phyloP scores from a whole-genome alignment of 108 stramenopile species.

The Conticribra weissflogii region DNA sequence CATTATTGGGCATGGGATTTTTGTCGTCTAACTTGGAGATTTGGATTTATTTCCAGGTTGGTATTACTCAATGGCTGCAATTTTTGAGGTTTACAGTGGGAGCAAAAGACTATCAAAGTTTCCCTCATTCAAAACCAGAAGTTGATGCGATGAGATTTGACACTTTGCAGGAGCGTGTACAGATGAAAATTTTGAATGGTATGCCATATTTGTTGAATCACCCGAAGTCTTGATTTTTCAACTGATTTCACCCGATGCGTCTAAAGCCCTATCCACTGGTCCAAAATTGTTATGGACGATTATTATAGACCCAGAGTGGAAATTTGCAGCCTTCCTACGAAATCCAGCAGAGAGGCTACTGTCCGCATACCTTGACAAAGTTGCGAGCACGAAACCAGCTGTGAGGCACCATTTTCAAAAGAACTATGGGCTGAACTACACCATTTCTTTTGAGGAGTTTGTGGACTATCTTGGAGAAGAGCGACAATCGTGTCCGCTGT shows the following conservation, averaged over 20 bases:
- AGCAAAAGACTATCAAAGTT: conserved; percentile 54
- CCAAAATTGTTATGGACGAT: too few species aligned
- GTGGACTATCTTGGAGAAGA: conserved; percentile 22
- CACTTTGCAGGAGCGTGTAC: conserved; percentile 25
- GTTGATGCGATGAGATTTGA: conserved; percentile 32
- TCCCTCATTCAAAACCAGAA: conserved; percentile 56
- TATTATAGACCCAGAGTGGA: conserved; percentile 23
- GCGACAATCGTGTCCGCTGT: conserved; percentile 4
- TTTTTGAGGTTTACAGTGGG: conserved; percentile 36
- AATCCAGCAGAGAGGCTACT: conserved; percentile 42
- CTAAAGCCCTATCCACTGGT: too few species aligned
- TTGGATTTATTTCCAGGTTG: conserved; percentile 36
- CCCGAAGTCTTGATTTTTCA: too few species aligned
- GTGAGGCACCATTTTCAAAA: conserved; percentile 35
- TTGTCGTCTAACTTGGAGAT: background rate
- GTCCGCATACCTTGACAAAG: conserved; percentile 40
- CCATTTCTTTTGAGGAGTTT: conserved; percentile 46
- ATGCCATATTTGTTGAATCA: too few species aligned
- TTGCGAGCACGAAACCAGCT: conserved; percentile 13
- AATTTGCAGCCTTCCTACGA: conserved; percentile 37
- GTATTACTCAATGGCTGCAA: conserved; percentile 57
- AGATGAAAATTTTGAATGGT: conserved; percentile 37
- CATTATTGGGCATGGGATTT: conserved; percentile 36
- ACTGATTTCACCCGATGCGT: too few species aligned
- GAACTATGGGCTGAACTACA: conserved; percentile 35